Percentiles rank a stretch among this genome's conserved stretches.
Evolutionary conservation across 768 basidiomycete species (phyloP).

Genomic region (Psilocybe subaeruginosa): DNA sequence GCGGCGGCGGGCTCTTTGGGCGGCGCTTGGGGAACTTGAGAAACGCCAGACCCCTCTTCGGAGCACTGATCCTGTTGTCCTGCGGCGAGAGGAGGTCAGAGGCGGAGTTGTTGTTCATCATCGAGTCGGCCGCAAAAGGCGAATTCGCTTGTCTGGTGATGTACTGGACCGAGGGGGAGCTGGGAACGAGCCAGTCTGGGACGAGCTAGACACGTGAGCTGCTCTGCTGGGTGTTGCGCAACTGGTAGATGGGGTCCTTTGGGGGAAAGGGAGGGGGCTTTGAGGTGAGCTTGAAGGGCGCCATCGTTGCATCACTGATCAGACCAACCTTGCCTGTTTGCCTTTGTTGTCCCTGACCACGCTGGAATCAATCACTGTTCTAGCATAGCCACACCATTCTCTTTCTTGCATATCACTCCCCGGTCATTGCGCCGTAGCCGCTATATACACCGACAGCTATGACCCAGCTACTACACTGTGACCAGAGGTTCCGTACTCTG

Average conservation of each 20-base stretch:
- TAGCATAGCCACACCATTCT: neutral
- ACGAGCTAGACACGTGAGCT: slow-evolving; percentile 28
- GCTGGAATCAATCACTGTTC: neutral
- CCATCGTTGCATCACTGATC: slow-evolving; percentile 21
- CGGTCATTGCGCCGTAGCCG: too few relatives aligned
- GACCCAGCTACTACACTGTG: too few relatives aligned
- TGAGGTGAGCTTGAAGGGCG: slow-evolving; percentile 19
- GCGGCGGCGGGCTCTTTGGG: slow-evolving; percentile 28
- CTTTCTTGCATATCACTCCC: too few relatives aligned
- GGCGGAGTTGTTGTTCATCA: slow-evolving; percentile 7
- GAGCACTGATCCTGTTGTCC: slow-evolving; percentile 24
- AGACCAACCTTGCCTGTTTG: slow-evolving; percentile 4
- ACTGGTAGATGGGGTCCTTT: slow-evolving; percentile 60
- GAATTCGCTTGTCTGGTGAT: slow-evolving; percentile 36
- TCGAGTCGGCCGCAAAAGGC: slow-evolving; percentile 8
- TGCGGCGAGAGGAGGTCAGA: slow-evolving; percentile 39
- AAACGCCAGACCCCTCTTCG: slow-evolving; percentile 40
- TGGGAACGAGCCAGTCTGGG: slow-evolving; percentile 41
- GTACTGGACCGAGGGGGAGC: slow-evolving; percentile 38
- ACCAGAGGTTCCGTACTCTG: too few relatives aligned
- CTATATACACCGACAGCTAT: too few relatives aligned
- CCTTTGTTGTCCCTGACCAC: neutral
- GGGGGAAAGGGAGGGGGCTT: slow-evolving; percentile 64
- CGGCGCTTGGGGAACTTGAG: slow-evolving; percentile 45
- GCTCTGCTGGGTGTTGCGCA: slow-evolving; percentile 49